Evolutionary conservation across 192 early-diverging fungal species (phyloP).

Genomic region (Coemansia sp.): DNA sequence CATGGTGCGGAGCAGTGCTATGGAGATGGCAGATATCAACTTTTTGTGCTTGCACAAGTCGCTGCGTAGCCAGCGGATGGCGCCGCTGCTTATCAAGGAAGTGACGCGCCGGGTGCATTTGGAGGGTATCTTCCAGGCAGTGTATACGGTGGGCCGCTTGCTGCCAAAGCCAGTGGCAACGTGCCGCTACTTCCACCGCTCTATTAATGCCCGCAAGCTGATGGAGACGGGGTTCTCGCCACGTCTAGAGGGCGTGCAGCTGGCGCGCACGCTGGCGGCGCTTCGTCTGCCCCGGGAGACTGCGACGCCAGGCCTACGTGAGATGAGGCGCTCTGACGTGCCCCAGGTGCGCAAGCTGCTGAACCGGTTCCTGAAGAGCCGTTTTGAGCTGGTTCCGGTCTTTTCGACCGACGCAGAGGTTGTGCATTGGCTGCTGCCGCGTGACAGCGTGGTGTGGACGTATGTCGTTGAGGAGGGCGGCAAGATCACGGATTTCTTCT

Average conservation of each 20-base stretch:
- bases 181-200: conserved; percentile 87
- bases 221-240: conserved; percentile 91
- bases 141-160: conserved; percentile 89
- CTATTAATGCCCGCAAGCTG: conserved; percentile 90
- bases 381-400: conserved; percentile 60
- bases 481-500: conserved; percentile 80
- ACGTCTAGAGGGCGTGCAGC: conserved; percentile 45
- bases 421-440: conserved; percentile 84
- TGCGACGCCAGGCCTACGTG: conserved; percentile 63
- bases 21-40: conserved; percentile 92
- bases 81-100: conserved; percentile 96
- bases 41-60: conserved; percentile 96
- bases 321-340: conserved; percentile 76
- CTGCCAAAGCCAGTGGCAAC: conserved; percentile 85
- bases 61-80: conserved; percentile 87
- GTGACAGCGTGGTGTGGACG: conserved; percentile 79
- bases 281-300: conserved; percentile 30
- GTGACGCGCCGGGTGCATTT: conserved; percentile 90
- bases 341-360: conserved; percentile 64
- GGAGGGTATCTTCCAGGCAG: conserved; percentile 93
- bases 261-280: conserved; percentile 11
- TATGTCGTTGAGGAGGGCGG: conserved; percentile 84
- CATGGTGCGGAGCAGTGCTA: conserved; percentile 57
- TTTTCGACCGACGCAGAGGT: conserved; percentile 81
- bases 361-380: conserved; percentile 64